Conservation (phyloP, 1,284 basidiomycete genomes). For the Tilletia setariae region DNA sequence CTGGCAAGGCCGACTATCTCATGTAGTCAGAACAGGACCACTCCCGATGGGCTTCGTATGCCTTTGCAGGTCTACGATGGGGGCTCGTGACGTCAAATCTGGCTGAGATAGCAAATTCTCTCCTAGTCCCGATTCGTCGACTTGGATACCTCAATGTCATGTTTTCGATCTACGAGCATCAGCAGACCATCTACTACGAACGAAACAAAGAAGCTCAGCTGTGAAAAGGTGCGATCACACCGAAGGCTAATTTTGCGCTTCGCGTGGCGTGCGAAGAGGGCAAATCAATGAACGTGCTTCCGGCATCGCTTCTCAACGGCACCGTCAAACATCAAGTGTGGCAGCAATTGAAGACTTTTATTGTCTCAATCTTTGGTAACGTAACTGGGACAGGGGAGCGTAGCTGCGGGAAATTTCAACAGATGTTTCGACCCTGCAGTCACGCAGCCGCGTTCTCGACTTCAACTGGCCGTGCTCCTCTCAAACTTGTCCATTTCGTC, state of each 20-base stretch:
- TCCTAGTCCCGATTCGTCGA: neutral
- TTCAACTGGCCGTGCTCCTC: neutral
- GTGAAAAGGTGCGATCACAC: neutral
- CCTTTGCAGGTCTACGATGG: neutral
- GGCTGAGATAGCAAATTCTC: neutral
- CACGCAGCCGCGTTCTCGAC: too few relatives aligned
- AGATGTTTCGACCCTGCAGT: too few relatives aligned
- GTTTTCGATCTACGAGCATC: neutral
- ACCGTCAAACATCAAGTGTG: too few relatives aligned
- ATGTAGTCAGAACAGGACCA: neutral
- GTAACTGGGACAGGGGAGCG: neutral
- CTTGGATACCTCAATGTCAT: neutral
- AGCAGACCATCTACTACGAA: neutral
- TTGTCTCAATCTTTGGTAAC: neutral
- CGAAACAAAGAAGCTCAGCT: neutral
- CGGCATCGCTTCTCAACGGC: too few relatives aligned
- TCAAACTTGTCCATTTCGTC: neutral
- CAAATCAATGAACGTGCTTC: neutral
- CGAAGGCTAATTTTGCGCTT: neutral
- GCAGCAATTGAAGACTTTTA: neutral
- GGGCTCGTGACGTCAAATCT: conserved; percentile 1
- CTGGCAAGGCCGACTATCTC: neutral
- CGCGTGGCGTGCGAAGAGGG: neutral
- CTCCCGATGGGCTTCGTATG: neutral
- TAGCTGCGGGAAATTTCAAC: neutral